Percentiles rank a stretch among this genome's conserved stretches.
These are phyloP conservation scores for Mortierella claussenii DNA, from an alignment of 192 early-diverging fungal genomes.

Conservation along the genomic window DNA sequence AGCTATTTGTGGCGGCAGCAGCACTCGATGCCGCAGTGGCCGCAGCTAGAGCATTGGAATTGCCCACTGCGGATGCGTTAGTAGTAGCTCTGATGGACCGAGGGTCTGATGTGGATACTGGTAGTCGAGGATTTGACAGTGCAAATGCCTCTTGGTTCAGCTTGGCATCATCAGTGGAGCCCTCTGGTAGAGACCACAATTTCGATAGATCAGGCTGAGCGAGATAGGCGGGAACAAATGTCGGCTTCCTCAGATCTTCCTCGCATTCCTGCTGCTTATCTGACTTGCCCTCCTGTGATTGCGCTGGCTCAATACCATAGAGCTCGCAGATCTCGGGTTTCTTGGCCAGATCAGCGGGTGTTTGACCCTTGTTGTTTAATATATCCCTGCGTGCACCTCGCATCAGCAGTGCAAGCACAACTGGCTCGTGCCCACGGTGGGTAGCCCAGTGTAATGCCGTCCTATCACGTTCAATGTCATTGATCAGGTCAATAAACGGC, in stretches of 20 bases:
- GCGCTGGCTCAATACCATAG: constrained; percentile 38
- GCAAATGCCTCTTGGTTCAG: constrained; percentile 49
- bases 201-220: constrained; percentile 74
- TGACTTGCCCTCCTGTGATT: too few species aligned
- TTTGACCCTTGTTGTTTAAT: constrained; percentile 69
- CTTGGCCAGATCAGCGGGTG: constrained; percentile 70
- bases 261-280: constrained; percentile 19
- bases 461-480: too few species aligned
- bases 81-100: background rate
- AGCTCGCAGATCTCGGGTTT: constrained; percentile 56
- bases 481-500: too few species aligned
- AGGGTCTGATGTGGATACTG: constrained; percentile 18
- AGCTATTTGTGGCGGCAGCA: background rate
- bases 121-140: constrained; percentile 28
- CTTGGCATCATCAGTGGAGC: constrained; percentile 56
- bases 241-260: constrained; percentile 5
- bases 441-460: constrained; percentile 83
- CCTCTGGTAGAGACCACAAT: constrained; percentile 73
- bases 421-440: constrained; percentile 67
- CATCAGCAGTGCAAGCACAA: constrained; percentile 69
- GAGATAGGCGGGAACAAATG: constrained; percentile 72
- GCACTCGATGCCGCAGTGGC: background rate
- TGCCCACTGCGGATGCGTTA: too few species aligned
- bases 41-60: background rate
- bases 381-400: constrained; percentile 70